A percentile compares a stretch with the other conserved stretches of the same genome.
phyloP scores from a whole-genome alignment of 2,329 filamentous ascomycete genomes.

The Coniochaeta hoffmannii region DNA sequence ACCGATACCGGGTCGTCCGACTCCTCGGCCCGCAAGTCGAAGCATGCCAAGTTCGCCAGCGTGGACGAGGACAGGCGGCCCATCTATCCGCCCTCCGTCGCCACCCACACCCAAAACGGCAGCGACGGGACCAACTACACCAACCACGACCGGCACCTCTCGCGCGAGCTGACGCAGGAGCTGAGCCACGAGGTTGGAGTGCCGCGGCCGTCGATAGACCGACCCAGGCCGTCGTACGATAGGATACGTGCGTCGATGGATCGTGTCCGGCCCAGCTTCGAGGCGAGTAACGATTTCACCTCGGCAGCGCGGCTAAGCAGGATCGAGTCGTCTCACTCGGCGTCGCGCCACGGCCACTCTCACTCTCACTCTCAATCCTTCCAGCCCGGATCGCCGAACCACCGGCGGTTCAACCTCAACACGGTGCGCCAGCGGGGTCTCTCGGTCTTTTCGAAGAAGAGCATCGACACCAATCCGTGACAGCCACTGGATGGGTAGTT shows the following conservation, averaged over 20 bases:
- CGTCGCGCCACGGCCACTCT: not conserved
- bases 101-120: constrained; percentile 83
- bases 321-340: constrained; percentile 64
- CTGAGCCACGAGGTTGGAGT: constrained; percentile 16
- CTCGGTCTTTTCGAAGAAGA: constrained; percentile 21
- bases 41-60: constrained; percentile 49
- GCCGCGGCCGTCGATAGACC: constrained; percentile 52
- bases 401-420: constrained; percentile 18
- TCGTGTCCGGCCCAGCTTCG: constrained; percentile 72
- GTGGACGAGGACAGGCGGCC: constrained; percentile 83
- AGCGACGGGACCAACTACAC: constrained; percentile 94
- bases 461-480: constrained; percentile 11
- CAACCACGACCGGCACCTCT: constrained; percentile 45
- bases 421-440: constrained; percentile 18
- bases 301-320: constrained; percentile 78
- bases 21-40: constrained; percentile 46
- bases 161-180: constrained; percentile 41
- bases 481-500: not conserved
- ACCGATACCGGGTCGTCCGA: constrained; percentile 48
- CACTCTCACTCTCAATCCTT: constrained; percentile 22
- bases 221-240: constrained; percentile 78
- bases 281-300: constrained; percentile 84
- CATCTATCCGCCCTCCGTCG: constrained; percentile 88
- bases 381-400: constrained; percentile 5
- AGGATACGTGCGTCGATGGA: constrained; percentile 84